Percentiles rank a stretch among this genome's conserved stretches.
phyloP scores from a whole-genome alignment of 2,329 filamentous ascomycete species.

The Penicillium sp. region DNA sequence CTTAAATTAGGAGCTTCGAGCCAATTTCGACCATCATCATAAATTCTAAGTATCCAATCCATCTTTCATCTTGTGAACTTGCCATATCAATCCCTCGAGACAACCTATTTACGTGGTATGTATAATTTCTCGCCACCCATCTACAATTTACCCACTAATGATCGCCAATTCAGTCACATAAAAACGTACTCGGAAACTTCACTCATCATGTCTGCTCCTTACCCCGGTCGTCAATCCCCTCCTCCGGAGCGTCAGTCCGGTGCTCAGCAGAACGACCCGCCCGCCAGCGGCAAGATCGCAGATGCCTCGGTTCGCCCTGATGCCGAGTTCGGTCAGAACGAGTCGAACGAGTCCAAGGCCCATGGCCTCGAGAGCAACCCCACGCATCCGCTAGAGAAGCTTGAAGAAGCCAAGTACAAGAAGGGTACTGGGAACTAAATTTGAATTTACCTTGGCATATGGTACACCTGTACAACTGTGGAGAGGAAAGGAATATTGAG shows the following conservation, averaged over 20 bases:
- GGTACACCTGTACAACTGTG: background rate
- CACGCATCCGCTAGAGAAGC: conserved; percentile 38
- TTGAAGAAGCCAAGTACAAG: conserved; percentile 35
- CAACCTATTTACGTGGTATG: background rate
- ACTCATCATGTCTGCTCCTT: conserved; percentile 57
- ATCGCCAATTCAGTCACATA: background rate
- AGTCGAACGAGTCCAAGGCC: conserved; percentile 29
- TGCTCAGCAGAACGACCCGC: conserved; percentile 60
- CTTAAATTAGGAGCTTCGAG: background rate
- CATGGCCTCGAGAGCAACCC: conserved; percentile 42
- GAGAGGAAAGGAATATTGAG: background rate
- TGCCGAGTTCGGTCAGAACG: conserved; percentile 14
- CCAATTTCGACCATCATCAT: background rate
- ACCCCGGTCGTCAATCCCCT: conserved; percentile 73
- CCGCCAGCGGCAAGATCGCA: conserved; percentile 57
- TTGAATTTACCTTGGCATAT: too few relatives aligned
- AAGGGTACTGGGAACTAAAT: conserved; percentile 10
- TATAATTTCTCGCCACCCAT: too few relatives aligned
- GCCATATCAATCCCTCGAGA: background rate
- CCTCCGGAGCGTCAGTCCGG: conserved; percentile 66
- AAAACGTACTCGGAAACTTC: background rate
- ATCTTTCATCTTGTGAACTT: background rate
- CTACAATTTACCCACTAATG: too few relatives aligned
- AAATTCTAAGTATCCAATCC: background rate
- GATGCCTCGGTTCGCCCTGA: conserved; percentile 2